Base-by-base conservation (phyloP, 78 protist genomes). In the Chrysochromulina parva region DNA sequence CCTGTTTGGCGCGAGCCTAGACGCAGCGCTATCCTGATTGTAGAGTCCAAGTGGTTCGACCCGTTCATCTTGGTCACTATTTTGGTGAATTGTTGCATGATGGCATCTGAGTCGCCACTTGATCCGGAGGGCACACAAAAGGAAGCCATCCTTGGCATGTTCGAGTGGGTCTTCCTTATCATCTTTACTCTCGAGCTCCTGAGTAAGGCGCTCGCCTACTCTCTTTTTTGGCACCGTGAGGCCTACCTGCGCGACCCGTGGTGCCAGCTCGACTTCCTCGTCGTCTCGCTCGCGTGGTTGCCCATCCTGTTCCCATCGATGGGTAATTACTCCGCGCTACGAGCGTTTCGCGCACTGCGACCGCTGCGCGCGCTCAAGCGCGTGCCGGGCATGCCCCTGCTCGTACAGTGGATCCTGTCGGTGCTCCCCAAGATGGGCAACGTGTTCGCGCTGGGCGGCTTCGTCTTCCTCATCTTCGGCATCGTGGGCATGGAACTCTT, bases 171-270 rank as follows among this genome's bases (percentile, higher is more conserved):
- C 65, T 11, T 3, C 14, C 78, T 69, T 38, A 0, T 0, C 22
- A 14, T 54, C 17, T 91, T 67, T 54, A 69, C 93, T 2, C 17
- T 57, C 1, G 93, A 91, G 65, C 58, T 85, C 78, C 3, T 20
- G 24, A 24, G 67, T 67, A 91, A 91, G 90, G 47, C 85, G 16
- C 2, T 71, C 13, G 65, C 90, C 53, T 52, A 17, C 13, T 90
- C 90, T 9, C 7, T 91, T 0, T 1, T 57, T 20, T 3, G 22
- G 1, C 20, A 59, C 54, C 38, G 10, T 13, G 17, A 4, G 3
- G 53, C 93, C 55, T 91, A 91, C 87, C 55, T 91, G n/a, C 89
- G 93, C 6, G 54, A 53, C 53, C 53, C 82, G n/a, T 93, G 92
- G 93, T 53, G 82, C 66, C 47, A 6, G 65, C 85, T 93, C 53